Conservation (phyloP, 2,329 filamentous ascomycete species). For the Phaeosphaeria sp. region DNA sequence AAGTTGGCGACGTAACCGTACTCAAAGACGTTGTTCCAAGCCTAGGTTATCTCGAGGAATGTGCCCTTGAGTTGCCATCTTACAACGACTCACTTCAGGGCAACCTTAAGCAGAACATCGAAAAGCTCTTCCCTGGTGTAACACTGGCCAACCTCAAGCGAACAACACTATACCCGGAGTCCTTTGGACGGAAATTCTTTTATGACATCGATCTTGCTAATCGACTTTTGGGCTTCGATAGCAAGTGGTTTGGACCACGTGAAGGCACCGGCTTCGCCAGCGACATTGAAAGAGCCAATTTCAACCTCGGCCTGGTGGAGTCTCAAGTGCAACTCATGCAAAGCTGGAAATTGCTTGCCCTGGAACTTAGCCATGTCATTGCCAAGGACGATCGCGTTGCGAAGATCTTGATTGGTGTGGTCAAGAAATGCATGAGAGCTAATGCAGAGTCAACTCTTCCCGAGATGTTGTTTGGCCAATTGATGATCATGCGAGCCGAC, state of each 20-base stretch:
- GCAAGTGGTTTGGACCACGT: constrained; percentile 71
- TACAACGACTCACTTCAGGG: constrained; percentile 89
- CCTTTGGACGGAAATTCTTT: constrained; percentile 79
- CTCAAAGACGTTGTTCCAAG: constrained; percentile 76
- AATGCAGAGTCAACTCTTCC: constrained; percentile 77
- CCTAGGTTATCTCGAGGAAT: constrained; percentile 79
- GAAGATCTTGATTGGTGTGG: constrained; percentile 75
- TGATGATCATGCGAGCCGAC: constrained; percentile 78
- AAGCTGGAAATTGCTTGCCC: constrained; percentile 86
- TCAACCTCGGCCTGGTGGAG: constrained; percentile 90
- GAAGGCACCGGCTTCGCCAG: constrained; percentile 73
- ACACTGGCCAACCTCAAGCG: constrained; percentile 81
- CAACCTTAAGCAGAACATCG: constrained; percentile 86
- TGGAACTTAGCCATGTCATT: constrained; percentile 78
- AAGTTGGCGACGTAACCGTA: constrained; percentile 72
- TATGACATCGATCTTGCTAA: constrained; percentile 81
- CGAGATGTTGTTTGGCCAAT: constrained; percentile 79
- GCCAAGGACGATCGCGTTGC: constrained; percentile 64
- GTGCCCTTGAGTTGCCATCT: constrained; percentile 77
- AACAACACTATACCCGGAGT: constrained; percentile 68
- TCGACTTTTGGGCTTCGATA: constrained; percentile 77
- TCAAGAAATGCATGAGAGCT: constrained; percentile 77
- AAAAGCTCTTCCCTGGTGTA: constrained; percentile 75
- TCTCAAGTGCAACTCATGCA: constrained; percentile 86
- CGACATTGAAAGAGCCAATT: constrained; percentile 86